These are phyloP conservation scores for Hysterium pulicare DNA, from an alignment of 2,329 filamentous ascomycete genomes.

Conservation along the genomic window DNA sequence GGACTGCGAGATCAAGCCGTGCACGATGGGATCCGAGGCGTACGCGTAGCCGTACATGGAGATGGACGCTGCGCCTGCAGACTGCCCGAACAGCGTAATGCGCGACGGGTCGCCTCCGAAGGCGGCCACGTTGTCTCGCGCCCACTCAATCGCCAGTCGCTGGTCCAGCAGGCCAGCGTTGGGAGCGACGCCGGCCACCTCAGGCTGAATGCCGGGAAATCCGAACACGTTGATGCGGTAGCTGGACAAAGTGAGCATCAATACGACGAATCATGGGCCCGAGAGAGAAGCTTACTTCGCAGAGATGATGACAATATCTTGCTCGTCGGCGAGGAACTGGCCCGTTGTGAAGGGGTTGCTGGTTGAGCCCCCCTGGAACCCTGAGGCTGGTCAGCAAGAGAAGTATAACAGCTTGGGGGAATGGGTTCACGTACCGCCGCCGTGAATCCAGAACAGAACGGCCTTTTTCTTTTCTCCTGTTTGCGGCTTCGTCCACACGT, in stretches of 20 bases:
- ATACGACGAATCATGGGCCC: neutral
- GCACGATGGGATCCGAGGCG: slow-evolving; percentile 42
- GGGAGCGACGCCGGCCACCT: slow-evolving; percentile 15
- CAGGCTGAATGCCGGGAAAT: no score
- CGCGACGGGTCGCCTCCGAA: slow-evolving; percentile 30
- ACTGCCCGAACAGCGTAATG: slow-evolving; percentile 30
- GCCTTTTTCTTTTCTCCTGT: neutral
- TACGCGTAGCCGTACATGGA: slow-evolving; percentile 48
- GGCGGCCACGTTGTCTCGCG: slow-evolving; percentile 27
- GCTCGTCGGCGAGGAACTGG: neutral
- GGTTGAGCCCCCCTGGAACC: neutral
- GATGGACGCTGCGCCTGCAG: slow-evolving; percentile 28
- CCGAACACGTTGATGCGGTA: slow-evolving; percentile 26
- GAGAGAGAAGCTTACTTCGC: neutral
- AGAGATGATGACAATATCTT: neutral
- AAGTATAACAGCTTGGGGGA: no score
- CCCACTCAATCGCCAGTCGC: slow-evolving; percentile 21
- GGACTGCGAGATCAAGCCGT: slow-evolving; percentile 33
- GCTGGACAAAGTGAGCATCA: neutral
- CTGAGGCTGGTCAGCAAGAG: no score
- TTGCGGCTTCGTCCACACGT: slow-evolving; percentile 4
- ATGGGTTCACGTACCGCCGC: no score
- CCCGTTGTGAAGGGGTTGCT: neutral
- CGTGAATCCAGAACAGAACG: neutral
- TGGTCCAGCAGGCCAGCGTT: slow-evolving; percentile 22